Evolutionary conservation across 441 rosid genomes (phyloP).

Genomic region (Lepidium campestre): DNA sequence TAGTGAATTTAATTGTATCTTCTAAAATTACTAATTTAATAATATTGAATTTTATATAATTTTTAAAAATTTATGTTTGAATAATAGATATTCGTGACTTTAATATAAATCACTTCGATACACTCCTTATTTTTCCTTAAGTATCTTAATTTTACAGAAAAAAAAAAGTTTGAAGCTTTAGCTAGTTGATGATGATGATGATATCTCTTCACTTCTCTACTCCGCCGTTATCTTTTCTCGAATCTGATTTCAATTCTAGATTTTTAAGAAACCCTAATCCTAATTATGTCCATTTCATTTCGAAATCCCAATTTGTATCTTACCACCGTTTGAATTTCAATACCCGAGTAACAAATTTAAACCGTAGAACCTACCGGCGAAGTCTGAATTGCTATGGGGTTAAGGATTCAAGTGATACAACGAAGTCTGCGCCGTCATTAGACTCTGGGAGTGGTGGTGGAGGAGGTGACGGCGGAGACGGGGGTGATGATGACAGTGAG

Average conservation of each 20-base stretch:
- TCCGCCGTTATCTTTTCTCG: slow-evolving; percentile 28
- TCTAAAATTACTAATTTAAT: no score
- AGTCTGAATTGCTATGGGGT: slow-evolving; percentile 36
- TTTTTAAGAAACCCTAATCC: slow-evolving; percentile 22
- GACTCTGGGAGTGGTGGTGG: slow-evolving; percentile 34
- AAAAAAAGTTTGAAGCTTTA: background rate
- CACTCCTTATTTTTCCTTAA: no score
- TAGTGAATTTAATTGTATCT: no score
- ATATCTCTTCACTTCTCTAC: slow-evolving; percentile 32
- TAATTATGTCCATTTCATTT: background rate
- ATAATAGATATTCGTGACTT: no score
- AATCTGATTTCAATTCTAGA: slow-evolving; percentile 22
- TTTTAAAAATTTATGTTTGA: no score
- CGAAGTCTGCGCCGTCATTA: slow-evolving; percentile 30
- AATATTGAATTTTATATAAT: no score
- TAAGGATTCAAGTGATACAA: slow-evolving; percentile 46
- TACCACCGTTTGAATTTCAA: slow-evolving; percentile 12
- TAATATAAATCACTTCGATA: no score
- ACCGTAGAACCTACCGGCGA: slow-evolving; percentile 7
- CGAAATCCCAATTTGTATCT: slow-evolving; percentile 1
- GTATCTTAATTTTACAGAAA: no score
- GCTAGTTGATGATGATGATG: slow-evolving; percentile 26
- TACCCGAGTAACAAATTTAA: background rate
- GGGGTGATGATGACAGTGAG: slow-evolving; percentile 38
- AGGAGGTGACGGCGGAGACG: slow-evolving; percentile 32